phyloP scores from a whole-genome alignment of 768 basidiomycete species.

The Tremella yokohamensis region DNA sequence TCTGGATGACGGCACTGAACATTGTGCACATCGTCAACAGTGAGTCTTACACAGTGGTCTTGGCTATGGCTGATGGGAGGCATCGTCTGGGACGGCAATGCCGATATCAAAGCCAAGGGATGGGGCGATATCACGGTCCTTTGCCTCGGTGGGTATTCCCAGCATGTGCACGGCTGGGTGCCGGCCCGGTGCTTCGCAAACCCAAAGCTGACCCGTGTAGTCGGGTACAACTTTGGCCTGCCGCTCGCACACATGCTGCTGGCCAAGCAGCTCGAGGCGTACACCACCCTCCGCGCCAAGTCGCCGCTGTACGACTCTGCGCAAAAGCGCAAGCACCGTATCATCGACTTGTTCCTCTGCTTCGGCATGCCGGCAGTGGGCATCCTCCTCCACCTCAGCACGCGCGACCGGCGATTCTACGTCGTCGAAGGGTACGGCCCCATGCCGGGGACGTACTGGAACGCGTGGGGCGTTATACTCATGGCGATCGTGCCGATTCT shows the following conservation, averaged over 20 bases:
- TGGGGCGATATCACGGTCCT: constrained; percentile 41
- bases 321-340: constrained; percentile 25
- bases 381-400: constrained; percentile 40
- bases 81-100: constrained; percentile 35
- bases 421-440: constrained; percentile 42
- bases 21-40: constrained; percentile 41
- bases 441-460: constrained; percentile 44
- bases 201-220: constrained; percentile 11
- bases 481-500: constrained; percentile 41
- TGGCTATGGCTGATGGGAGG: constrained; percentile 21
- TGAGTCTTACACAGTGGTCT: constrained; percentile 18
- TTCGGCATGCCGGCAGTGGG: constrained; percentile 37
- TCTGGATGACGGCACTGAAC: constrained; percentile 46
- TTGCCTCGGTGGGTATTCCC: constrained; percentile 24
- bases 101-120: constrained; percentile 29
- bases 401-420: constrained; percentile 40
- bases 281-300: constrained; percentile 40
- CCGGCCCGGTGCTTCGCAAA: background rate
- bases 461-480: constrained; percentile 44
- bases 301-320: constrained; percentile 42
- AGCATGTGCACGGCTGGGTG: background rate
- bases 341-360: constrained; percentile 34
- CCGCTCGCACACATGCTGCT: constrained; percentile 46
- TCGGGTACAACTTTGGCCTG: constrained; percentile 49
- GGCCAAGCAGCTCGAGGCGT: constrained; percentile 45